These are phyloP conservation scores for Cichorium intybus DNA, from an alignment of 140 eudicot species.

Conservation along the genomic window DNA sequence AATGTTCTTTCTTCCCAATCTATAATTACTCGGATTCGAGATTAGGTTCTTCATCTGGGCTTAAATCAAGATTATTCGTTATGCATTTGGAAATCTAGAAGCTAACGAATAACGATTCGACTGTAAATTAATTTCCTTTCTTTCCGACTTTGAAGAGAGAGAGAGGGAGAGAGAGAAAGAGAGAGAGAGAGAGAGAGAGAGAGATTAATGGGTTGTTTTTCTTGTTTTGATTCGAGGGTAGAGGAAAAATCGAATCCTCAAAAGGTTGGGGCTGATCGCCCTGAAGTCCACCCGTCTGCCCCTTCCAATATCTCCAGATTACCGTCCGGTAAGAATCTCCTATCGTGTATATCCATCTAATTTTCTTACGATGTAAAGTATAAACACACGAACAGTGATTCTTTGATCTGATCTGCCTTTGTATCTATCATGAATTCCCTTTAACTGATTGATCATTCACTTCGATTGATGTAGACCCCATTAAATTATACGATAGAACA, in stretches of 20 bases:
- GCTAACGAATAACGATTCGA: slow-evolving; percentile 9
- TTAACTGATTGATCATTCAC: not conserved
- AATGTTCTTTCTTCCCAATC: not conserved
- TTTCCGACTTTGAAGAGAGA: slow-evolving; percentile 4
- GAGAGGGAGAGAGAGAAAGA: not conserved
- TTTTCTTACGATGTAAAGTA: not conserved
- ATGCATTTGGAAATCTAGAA: slow-evolving; percentile 11
- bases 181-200: not conserved
- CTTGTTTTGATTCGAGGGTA: slow-evolving; percentile 82
- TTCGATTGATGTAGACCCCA: slow-evolving; percentile 37
- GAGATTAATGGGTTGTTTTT: slow-evolving; percentile 80
- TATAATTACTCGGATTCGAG: slow-evolving; percentile 3
- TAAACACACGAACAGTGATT: not conserved
- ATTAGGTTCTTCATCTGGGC: slow-evolving; percentile 13
- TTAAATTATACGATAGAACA: slow-evolving; percentile 17
- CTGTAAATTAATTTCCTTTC: not conserved
- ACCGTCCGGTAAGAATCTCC: slow-evolving; percentile 66
- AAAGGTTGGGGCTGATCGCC: slow-evolving; percentile 48
- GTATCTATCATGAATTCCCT: slow-evolving; percentile 1
- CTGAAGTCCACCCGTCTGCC: slow-evolving; percentile 44
- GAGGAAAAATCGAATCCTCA: slow-evolving; percentile 61
- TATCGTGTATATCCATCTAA: not conserved
- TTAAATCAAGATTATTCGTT: slow-evolving; percentile 5
- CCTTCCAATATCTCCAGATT: slow-evolving; percentile 76
- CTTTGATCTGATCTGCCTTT: slow-evolving; percentile 55